Conservation (phyloP, 2,329 filamentous ascomycete species). For the Thelonectria discophora region DNA sequence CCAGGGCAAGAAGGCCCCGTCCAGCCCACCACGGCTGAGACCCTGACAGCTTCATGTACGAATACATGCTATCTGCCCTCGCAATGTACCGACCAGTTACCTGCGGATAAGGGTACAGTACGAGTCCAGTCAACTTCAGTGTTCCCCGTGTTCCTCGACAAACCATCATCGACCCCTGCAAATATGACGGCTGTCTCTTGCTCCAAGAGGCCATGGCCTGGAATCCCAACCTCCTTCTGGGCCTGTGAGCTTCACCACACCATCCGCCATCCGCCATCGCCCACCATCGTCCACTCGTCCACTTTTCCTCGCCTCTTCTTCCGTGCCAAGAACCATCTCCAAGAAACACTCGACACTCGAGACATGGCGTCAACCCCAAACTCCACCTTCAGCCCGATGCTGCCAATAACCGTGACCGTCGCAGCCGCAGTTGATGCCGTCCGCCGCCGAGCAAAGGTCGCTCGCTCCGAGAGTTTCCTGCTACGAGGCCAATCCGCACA, state of each 20-base stretch:
- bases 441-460: not conserved
- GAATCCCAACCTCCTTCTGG: constrained; percentile 8
- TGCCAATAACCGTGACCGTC: not conserved
- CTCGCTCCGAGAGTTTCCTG: constrained; percentile 8
- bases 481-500: not conserved
- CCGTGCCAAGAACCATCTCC: not conserved
- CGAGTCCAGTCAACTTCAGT: not conserved
- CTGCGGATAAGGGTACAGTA: not conserved
- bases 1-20: not conserved
- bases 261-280: not conserved
- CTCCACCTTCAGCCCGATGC: not conserved
- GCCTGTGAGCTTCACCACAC: constrained; percentile 10
- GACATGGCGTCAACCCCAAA: constrained; percentile 1
- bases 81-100: not conserved
- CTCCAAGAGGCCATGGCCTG: not conserved
- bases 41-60: not conserved
- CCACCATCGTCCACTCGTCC: not conserved
- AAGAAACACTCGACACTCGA: not conserved
- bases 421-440: constrained; percentile 14
- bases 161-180: not conserved
- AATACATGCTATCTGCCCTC: not conserved
- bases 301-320: constrained; percentile 2
- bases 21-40: not conserved
- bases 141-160: not conserved
- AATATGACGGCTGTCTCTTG: not conserved